These are phyloP conservation scores for Colletotrichum cuscutae DNA, from an alignment of 2,329 filamentous ascomycete species.

Conservation along the genomic window DNA sequence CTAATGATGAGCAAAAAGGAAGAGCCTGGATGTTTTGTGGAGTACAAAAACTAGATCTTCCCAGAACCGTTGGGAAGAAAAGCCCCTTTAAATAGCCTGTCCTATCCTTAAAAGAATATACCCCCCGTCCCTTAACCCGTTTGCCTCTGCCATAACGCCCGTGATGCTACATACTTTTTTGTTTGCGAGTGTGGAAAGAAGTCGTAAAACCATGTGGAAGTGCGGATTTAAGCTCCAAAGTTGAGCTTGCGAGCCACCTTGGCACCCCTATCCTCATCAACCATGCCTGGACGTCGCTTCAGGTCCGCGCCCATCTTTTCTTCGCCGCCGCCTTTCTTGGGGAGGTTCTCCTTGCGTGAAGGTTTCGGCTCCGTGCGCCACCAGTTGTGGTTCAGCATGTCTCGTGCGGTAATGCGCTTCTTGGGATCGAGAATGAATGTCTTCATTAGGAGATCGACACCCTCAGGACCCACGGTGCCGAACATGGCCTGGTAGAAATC, in stretches of 20 bases:
- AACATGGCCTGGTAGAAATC: slow-evolving; percentile 83
- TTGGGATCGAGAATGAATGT: slow-evolving; percentile 90
- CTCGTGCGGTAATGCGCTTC: slow-evolving; percentile 80
- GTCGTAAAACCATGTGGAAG: background rate
- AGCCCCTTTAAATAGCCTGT: slow-evolving; percentile 1
- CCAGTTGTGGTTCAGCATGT: slow-evolving; percentile 85
- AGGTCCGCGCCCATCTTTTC: slow-evolving; percentile 86
- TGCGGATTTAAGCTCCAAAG: slow-evolving; percentile 64
- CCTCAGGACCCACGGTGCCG: slow-evolving; percentile 80
- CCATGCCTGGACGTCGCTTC: slow-evolving; percentile 77
- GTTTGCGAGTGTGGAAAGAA: background rate
- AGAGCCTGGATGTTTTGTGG: slow-evolving; percentile 5
- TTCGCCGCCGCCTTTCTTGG: slow-evolving; percentile 77
- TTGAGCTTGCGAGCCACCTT: slow-evolving; percentile 87
- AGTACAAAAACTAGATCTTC: slow-evolving; percentile 1
- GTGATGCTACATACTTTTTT: slow-evolving; percentile 17
- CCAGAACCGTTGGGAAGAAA: background rate
- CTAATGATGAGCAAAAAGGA: background rate
- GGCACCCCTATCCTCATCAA: slow-evolving; percentile 74
- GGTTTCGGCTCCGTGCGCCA: slow-evolving; percentile 88
- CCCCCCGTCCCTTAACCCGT: slow-evolving; percentile 9
- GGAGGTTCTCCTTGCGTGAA: slow-evolving; percentile 83
- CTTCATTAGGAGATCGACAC: slow-evolving; percentile 87
- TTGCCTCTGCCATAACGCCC: slow-evolving; percentile 25
- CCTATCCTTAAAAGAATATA: slow-evolving; percentile 7